Evolutionary conservation across 1,284 basidiomycete species (phyloP), one percentile per base, ranked within the genome.

Genomic region (Leccinum pseudoinsigne): DNA sequence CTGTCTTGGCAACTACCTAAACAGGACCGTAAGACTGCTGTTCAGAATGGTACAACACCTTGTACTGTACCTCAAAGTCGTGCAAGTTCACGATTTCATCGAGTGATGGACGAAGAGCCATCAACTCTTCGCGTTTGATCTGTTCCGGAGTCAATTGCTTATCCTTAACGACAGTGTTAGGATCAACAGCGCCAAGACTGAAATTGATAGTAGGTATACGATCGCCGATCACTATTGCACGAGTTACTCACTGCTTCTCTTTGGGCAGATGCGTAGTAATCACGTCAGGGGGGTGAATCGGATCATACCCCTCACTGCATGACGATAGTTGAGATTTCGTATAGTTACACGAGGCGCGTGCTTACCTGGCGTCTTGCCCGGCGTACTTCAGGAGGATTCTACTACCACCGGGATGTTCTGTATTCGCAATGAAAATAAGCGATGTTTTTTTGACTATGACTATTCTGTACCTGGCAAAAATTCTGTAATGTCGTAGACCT

Each of bases 401-500:
- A 64, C 80, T 81, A 8, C 85, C 84, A 74, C 82, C 83, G 31
- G 82, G 84, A 65, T 85, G 84, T 66, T 84, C 83, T 81, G 53
- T 18, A 53, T 34, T 54, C 26, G 6, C 31, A 40, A 61, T 26
- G 55, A 31, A 55, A 40, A 63, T 60, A 47, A 57, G 42, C 42
- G 14, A 12, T 18, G 23, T 42, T 18, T 21, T 50, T 23, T 47
- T 47, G 51, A 26, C 9, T n/a, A 8, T 18, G 23, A 4, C 18
- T 2, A 50, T 21, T 9, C 11, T 72, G 12, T 65, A 86, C 84
- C 81, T 62, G 83, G 81, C 58, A 89, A 74, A 72, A 89, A 90
- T 58, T 89, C 86, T 9, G 87, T 88, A 38, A 89, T 85, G 73
- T 90, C 88, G 76, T 89, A 91, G 2, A 87, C 88, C 51, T 87